These are phyloP conservation scores for Kazachstania viticola DNA, from an alignment of 805 yeast species.

Conservation along the genomic window DNA sequence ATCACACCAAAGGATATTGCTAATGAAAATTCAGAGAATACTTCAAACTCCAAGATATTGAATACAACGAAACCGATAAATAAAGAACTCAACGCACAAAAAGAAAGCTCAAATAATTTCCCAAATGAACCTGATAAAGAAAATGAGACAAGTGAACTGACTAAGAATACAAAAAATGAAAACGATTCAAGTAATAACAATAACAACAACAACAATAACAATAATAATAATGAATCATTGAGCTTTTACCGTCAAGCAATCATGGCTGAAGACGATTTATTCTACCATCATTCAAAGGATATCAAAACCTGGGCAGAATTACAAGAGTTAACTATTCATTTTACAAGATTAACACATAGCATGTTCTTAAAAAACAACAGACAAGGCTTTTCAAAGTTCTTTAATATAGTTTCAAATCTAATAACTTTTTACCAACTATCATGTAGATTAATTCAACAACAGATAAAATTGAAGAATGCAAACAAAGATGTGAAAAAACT, in stretches of 20 bases:
- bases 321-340: constrained; percentile 35
- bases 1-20: too few species aligned
- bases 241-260: constrained; percentile 21
- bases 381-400: constrained; percentile 41
- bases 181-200: too few species aligned
- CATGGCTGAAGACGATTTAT: constrained; percentile 30
- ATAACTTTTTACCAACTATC: constrained; percentile 43
- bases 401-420: constrained; percentile 42
- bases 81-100: too few species aligned
- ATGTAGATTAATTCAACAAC: constrained; percentile 42
- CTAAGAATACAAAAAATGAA: not conserved
- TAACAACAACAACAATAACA: too few species aligned
- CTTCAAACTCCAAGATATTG: too few species aligned
- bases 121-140: constrained; percentile 1
- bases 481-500: constrained; percentile 37
- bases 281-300: constrained; percentile 51
- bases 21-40: too few species aligned
- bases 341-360: constrained; percentile 37
- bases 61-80: not conserved
- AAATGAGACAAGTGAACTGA: not conserved
- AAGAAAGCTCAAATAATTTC: too few species aligned
- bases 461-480: constrained; percentile 36
- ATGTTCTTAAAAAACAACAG: constrained; percentile 41
- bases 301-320: constrained; percentile 49
- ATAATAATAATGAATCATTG: not conserved